These are phyloP conservation scores for Pseudomonodictys pantanalensis DNA, from an alignment of 495 filamentous ascomycete species.

Conservation along the genomic window DNA sequence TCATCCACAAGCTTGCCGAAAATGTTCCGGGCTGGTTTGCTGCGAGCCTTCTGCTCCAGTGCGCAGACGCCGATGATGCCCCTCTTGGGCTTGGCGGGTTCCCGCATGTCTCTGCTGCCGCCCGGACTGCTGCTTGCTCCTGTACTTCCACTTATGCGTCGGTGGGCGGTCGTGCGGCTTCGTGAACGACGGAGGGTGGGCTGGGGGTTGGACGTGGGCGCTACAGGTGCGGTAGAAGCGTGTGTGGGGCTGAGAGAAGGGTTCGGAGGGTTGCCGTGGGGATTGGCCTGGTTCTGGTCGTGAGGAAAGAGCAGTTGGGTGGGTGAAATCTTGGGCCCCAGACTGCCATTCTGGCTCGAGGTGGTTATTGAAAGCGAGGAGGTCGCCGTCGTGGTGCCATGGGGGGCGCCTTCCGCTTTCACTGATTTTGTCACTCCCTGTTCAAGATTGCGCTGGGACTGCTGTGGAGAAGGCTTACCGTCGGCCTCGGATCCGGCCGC, in stretches of 20 bases:
- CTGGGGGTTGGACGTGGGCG: constrained; percentile 1
- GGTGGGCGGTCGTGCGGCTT: constrained; percentile 66
- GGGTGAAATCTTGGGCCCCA: constrained; percentile 38
- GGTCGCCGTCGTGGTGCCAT: constrained; percentile 48
- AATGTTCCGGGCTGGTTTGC: constrained; percentile 94
- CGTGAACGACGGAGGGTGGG: constrained; percentile 49
- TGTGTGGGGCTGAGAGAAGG: constrained; percentile 48
- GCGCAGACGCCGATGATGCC: constrained; percentile 90
- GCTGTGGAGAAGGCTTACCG: constrained; percentile 22
- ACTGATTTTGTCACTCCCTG: constrained; percentile 11
- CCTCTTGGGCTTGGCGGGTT: constrained; percentile 40
- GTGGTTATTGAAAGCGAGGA: constrained; percentile 57
- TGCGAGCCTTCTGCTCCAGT: constrained; percentile 90
- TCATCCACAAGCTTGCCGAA: constrained; percentile 88
- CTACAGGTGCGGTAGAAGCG: constrained; percentile 14
- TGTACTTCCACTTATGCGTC: constrained; percentile 74
- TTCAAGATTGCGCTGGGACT: not conserved
- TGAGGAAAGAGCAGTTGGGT: constrained; percentile 34
- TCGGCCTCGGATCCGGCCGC: constrained; percentile 43
- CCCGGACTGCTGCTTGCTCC: constrained; percentile 68
- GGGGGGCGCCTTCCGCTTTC: constrained; percentile 21
- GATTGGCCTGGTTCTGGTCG: constrained; percentile 34
- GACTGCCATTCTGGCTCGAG: constrained; percentile 38
- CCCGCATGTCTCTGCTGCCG: constrained; percentile 52
- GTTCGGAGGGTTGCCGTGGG: constrained; percentile 41